Evolutionary conservation across 192 early-diverging fungal species (phyloP).

Genomic region (Oehlia diaphana): DNA sequence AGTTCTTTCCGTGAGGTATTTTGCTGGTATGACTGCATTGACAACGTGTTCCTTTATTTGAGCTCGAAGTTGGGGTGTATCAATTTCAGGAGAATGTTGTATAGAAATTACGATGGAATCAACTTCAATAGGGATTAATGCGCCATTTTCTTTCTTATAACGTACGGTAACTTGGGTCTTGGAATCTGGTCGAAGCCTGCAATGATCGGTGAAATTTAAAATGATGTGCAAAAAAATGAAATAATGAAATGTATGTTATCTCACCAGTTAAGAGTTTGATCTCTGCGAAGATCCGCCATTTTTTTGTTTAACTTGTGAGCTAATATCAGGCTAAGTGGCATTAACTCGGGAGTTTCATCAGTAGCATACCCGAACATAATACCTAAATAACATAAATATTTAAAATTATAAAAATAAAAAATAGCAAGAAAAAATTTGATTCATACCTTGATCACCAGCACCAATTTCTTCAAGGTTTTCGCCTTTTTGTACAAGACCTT

Average conservation of each 20-base stretch:
- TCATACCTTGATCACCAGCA: slow-evolving; percentile 95
- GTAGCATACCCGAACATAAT: slow-evolving; percentile 95
- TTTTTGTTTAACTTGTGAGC: slow-evolving; percentile 98
- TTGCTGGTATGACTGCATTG: slow-evolving; percentile 88
- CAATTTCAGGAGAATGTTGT: slow-evolving; percentile 92
- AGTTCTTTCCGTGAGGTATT: slow-evolving; percentile 85
- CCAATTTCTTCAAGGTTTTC: slow-evolving; percentile 94
- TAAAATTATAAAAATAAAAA: not conserved
- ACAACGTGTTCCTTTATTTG: slow-evolving; percentile 93
- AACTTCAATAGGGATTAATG: slow-evolving; percentile 92
- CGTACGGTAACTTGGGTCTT: slow-evolving; percentile 99
- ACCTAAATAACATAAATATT: slow-evolving; percentile 37
- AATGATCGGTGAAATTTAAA: not conserved
- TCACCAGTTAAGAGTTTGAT: slow-evolving; percentile 82
- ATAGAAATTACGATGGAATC: slow-evolving; percentile 97
- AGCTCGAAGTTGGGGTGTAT: slow-evolving; percentile 79
- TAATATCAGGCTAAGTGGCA: slow-evolving; percentile 93
- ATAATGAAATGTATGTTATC: not conserved
- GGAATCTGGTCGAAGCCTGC: slow-evolving; percentile 88
- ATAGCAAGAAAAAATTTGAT: slow-evolving; percentile 16
- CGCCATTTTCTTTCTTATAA: slow-evolving; percentile 95
- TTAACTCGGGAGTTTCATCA: slow-evolving; percentile 98
- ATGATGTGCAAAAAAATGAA: too few relatives aligned
- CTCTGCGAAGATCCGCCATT: slow-evolving; percentile 93
- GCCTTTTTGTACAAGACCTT: slow-evolving; percentile 93